These are phyloP conservation scores for Anthostomella pinea DNA, from an alignment of 2,329 filamentous ascomycete genomes.

Conservation along the genomic window DNA sequence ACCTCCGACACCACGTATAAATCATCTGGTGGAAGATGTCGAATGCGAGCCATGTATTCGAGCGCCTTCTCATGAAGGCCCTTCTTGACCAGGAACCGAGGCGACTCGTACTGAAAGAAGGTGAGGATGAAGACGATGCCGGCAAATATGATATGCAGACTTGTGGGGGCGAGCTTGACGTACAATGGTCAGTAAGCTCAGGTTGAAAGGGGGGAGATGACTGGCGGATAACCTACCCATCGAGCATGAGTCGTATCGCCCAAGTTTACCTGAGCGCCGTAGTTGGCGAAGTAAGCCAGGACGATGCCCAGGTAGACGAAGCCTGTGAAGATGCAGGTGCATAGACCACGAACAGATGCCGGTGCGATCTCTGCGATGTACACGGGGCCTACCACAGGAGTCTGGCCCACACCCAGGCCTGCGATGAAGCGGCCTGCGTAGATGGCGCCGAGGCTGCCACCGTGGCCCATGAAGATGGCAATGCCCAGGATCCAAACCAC, in stretches of 20 bases:
- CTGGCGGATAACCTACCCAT: constrained; percentile 42
- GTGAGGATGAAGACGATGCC: constrained; percentile 67
- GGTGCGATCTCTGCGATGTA: constrained; percentile 74
- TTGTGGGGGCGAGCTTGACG: constrained; percentile 70
- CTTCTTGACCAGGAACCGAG: constrained; percentile 66
- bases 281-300: constrained; percentile 74
- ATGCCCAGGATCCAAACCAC: constrained; percentile 57
- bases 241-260: constrained; percentile 43
- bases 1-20: constrained; percentile 62
- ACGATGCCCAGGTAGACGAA: constrained; percentile 77
- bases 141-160: constrained; percentile 75
- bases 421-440: constrained; percentile 67
- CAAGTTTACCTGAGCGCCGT: constrained; percentile 53
- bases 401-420: constrained; percentile 64
- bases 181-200: too few relatives aligned
- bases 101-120: constrained; percentile 67
- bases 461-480: constrained; percentile 53
- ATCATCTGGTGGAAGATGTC: constrained; percentile 57
- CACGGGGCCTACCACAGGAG: constrained; percentile 64
- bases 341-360: constrained; percentile 67
- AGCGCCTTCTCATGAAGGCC: constrained; percentile 58
- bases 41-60: constrained; percentile 54
- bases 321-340: constrained; percentile 67
- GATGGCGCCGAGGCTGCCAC: constrained; percentile 53
- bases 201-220: background rate